These are phyloP conservation scores for Juncus effusus DNA, from an alignment of 176 grass and related monocot genomes.

Conservation along the genomic window DNA sequence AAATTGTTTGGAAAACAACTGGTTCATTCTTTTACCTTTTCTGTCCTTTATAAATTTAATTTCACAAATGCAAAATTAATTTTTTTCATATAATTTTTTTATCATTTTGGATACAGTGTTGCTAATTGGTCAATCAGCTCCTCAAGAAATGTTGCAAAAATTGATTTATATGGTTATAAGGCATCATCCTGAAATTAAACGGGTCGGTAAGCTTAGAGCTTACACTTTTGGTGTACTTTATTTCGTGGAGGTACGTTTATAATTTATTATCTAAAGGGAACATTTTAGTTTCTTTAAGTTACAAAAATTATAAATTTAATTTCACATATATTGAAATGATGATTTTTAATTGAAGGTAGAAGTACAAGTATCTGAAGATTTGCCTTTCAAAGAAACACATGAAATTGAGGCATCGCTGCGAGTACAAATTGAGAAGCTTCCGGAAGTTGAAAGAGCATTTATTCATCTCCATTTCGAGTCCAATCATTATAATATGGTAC, in stretches of 20 bases:
- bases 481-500: not conserved
- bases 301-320: not conserved
- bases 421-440: slow-evolving; percentile 57
- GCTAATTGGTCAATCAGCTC: slow-evolving; percentile 54
- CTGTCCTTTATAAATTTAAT: not conserved
- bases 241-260: slow-evolving; percentile 66
- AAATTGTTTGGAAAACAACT: slow-evolving; percentile 67
- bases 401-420: slow-evolving; percentile 68
- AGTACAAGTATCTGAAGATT: slow-evolving; percentile 50
- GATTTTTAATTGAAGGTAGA: slow-evolving; percentile 44
- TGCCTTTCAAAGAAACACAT: slow-evolving; percentile 58
- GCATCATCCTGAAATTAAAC: slow-evolving; percentile 55
- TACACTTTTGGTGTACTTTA: slow-evolving; percentile 85
- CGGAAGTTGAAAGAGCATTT: slow-evolving; percentile 67
- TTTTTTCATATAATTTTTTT: not conserved
- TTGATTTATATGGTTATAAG: slow-evolving; percentile 69
- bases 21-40: slow-evolving; percentile 27
- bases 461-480: slow-evolving; percentile 80
- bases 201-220: slow-evolving; percentile 66
- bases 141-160: slow-evolving; percentile 66
- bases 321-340: not conserved
- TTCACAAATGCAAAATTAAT: not conserved
- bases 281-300: not conserved
- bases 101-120: slow-evolving; percentile 33
- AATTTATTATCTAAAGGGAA: not conserved